These are phyloP conservation scores for Penicillium sp. DNA, from an alignment of 2,329 filamentous ascomycete genomes.

Conservation along the genomic window DNA sequence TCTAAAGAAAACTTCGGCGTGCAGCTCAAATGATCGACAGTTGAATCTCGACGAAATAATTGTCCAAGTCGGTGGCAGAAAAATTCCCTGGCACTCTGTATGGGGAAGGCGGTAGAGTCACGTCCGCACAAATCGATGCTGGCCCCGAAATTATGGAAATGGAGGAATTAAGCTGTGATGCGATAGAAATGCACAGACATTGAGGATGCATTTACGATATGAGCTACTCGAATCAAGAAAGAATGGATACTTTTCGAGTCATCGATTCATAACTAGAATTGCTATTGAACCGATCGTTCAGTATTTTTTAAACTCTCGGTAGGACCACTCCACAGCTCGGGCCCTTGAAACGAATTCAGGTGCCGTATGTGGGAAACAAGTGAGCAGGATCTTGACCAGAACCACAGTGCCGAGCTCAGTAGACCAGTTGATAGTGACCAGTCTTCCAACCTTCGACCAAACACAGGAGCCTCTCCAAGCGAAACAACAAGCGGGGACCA, in stretches of 20 bases:
- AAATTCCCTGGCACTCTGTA: slow-evolving; percentile 25
- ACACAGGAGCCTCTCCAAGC: slow-evolving; percentile 37
- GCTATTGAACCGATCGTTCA: slow-evolving; percentile 30
- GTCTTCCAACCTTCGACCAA: slow-evolving; percentile 38
- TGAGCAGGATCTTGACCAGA: slow-evolving; percentile 41
- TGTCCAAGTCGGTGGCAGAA: slow-evolving; percentile 27
- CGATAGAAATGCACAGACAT: background rate
- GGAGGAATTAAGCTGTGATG: background rate
- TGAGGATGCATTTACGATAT: background rate
- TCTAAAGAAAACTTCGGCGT: slow-evolving; percentile 7
- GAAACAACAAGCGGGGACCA: slow-evolving; percentile 12
- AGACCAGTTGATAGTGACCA: slow-evolving; percentile 1
- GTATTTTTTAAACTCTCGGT: slow-evolving; percentile 38
- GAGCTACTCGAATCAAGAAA: slow-evolving; percentile 1
- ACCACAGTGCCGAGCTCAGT: slow-evolving; percentile 26
- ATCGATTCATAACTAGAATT: slow-evolving; percentile 31
- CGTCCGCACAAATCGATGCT: slow-evolving; percentile 22
- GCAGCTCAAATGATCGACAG: slow-evolving; percentile 12
- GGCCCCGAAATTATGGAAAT: background rate
- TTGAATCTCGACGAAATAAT: slow-evolving; percentile 22
- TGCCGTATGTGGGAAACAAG: slow-evolving; percentile 17
- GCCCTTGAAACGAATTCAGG: slow-evolving; percentile 19
- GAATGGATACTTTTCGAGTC: slow-evolving; percentile 23
- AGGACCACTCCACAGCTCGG: slow-evolving; percentile 41
- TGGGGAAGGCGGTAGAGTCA: slow-evolving; percentile 29